These are phyloP conservation scores for Populus pruinosa DNA, from an alignment of 345 rosid genomes.

Conservation along the genomic window DNA sequence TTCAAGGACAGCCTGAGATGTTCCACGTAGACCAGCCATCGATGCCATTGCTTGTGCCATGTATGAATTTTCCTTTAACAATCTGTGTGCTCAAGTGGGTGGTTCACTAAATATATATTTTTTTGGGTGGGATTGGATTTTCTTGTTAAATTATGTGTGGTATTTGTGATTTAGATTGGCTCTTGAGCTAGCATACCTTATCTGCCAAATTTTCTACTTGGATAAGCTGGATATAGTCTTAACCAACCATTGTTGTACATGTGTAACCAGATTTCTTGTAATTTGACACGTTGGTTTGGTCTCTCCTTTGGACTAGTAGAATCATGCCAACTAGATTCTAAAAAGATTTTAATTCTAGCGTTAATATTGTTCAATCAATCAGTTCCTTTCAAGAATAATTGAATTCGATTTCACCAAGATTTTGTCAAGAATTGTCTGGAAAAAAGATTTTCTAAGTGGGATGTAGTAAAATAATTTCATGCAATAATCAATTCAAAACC, in stretches of 20 bases:
- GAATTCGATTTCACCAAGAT: too few relatives aligned
- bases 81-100: neutral
- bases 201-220: slow-evolving; percentile 33
- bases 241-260: slow-evolving; percentile 32
- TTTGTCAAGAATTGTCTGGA: neutral
- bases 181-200: slow-evolving; percentile 33
- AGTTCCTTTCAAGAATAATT: neutral
- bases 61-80: neutral
- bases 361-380: neutral
- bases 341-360: neutral
- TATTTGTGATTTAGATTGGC: slow-evolving; percentile 49
- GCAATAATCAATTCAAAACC: too few relatives aligned
- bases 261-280: neutral
- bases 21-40: slow-evolving; percentile 63
- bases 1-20: slow-evolving; percentile 64
- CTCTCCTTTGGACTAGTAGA: neutral
- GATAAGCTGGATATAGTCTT: slow-evolving; percentile 50
- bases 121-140: neutral
- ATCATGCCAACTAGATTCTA: slow-evolving; percentile 32
- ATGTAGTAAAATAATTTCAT: too few relatives aligned
- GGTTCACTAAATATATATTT: neutral
- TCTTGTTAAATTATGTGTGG: slow-evolving; percentile 4
- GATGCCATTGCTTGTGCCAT: slow-evolving; percentile 81
- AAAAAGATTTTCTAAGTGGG: neutral
- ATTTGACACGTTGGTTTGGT: slow-evolving; percentile 36